A percentile compares a stretch with the other conserved stretches of the same genome.
These are phyloP conservation scores for Deinandra increscens DNA, from an alignment of 129 eudicot species.

Conservation along the genomic window DNA sequence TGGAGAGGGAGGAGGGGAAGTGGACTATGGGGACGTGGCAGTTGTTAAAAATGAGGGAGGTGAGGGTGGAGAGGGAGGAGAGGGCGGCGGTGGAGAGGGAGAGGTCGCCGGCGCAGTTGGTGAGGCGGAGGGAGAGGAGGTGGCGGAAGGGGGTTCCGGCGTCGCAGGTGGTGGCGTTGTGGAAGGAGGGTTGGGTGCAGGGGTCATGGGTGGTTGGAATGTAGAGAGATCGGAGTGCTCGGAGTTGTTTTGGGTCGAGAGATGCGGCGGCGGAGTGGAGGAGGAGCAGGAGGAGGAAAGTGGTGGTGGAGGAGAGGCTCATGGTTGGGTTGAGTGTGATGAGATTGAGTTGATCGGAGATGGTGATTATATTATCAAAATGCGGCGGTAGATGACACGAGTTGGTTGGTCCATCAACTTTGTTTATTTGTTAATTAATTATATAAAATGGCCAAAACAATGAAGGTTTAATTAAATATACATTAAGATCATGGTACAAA, in stretches of 20 bases:
- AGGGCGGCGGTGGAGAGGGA: conserved; percentile 61
- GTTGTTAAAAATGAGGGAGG: conserved; percentile 52
- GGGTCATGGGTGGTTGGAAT: conserved; percentile 69
- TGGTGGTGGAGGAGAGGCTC: conserved; percentile 29
- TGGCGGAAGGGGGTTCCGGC: conserved; percentile 67
- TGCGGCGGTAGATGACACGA: conserved; percentile 38
- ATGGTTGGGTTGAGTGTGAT: conserved; percentile 11
- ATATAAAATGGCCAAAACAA: conserved; percentile 2
- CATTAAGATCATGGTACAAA: too few species aligned
- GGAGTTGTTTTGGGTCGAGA: conserved; percentile 75
- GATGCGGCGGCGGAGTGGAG: conserved; percentile 36
- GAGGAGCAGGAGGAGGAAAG: conserved; percentile 19
- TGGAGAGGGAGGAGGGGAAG: conserved; percentile 57
- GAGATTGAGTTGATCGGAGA: conserved; percentile 68
- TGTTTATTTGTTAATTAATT: not conserved
- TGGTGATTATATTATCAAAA: conserved; percentile 86
- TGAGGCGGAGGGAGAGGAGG: conserved; percentile 72
- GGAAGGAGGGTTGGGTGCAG: conserved; percentile 49
- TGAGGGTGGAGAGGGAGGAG: conserved; percentile 69
- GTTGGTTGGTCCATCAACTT: not conserved
- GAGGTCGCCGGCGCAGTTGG: conserved; percentile 67
- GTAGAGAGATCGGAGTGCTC: conserved; percentile 75
- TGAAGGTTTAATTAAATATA: not conserved
- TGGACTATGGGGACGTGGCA: conserved; percentile 59
- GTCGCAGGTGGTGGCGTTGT: conserved; percentile 47